Conservation (phyloP, 108 stramenopile genomes). For the Nitzschia sp. region DNA sequence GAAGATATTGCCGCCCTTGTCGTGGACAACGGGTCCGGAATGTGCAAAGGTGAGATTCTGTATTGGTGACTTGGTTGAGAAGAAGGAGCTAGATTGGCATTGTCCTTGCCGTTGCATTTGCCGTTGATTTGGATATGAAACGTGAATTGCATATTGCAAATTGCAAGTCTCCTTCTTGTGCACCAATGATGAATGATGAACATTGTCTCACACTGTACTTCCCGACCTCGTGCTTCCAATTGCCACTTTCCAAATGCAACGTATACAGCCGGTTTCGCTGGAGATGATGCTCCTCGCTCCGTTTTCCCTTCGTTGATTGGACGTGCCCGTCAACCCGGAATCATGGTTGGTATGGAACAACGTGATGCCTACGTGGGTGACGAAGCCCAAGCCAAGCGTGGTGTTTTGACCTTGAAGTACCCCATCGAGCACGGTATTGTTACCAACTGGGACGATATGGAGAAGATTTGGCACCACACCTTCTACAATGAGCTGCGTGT, state of each 20-base stretch:
- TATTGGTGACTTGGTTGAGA: not conserved
- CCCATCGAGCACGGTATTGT: slow-evolving; percentile 99
- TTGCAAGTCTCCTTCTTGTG: no score
- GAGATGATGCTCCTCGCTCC: slow-evolving; percentile 94
- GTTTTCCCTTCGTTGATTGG: slow-evolving; percentile 97
- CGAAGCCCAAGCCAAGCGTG: slow-evolving; percentile 97
- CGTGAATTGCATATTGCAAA: not conserved
- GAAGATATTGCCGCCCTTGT: slow-evolving; percentile 97
- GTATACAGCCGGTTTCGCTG: slow-evolving; percentile 92
- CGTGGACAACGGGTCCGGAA: slow-evolving; percentile 97
- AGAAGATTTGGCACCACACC: slow-evolving; percentile 98
- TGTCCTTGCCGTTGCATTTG: not conserved
- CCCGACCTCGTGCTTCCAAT: not conserved
- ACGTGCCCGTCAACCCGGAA: slow-evolving; percentile 95
- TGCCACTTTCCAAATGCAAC: not conserved
- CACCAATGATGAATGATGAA: not conserved
- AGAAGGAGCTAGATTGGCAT: not conserved
- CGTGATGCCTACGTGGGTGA: slow-evolving; percentile 99
- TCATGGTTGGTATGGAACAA: slow-evolving; percentile 99
- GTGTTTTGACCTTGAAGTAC: slow-evolving; percentile 99
- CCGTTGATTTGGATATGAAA: not conserved
- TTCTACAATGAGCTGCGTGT: slow-evolving; percentile 98
- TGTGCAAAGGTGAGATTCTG: slow-evolving; percentile 88
- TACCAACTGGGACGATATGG: slow-evolving; percentile 98
- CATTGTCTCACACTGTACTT: not conserved